Evolutionary conservation across 257 asterid species (phyloP), one percentile per base, ranked within the genome.

Genomic region (Ophiorrhiza pumila): DNA sequence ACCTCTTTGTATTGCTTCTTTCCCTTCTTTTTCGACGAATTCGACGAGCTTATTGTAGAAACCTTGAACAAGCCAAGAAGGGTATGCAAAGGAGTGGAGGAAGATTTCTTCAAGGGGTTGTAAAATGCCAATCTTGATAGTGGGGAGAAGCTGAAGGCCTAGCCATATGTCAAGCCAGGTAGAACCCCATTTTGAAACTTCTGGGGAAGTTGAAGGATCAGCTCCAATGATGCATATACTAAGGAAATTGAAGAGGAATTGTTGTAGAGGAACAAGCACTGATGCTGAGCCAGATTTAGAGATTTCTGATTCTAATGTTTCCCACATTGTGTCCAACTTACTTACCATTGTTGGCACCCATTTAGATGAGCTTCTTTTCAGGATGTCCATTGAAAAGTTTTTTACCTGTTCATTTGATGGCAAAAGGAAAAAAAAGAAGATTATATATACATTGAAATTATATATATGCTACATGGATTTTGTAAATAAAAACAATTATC

Each of bases 51-150:
- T 91, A 2, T 89, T 29, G 78, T 93, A 93, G 79, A 80, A 89
- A 18, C 89, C 85, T 60, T 83, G 82, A 70, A 86, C 80, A 0
- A 89, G 76, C 82, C 91, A 86, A 60, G 75, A 91, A 18, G 98
- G 98, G 85, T 81, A 91, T 18, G 86, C 13, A 79, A 93, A 89
- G 49, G 98, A 93, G 75, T 93, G 98, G 76, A 93, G 84, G 75
- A 91, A 85, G 81, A 93, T 86, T 53, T 93, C 98, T 62, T 70
- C 88, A 0, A 93, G 79, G 63, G 98, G 97, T 53, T 93, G 98
- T 7, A 89, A 23, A 1, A 78, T 0, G 69, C 75, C 80, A 74
- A 89, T 74, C 76, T 59, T 71, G 60, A 82, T 49, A 0, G 87
- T 91, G 20, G 98, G 98, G 70, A 85, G 84, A 78, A 93, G 87